Conservation (phyloP, 164 flowering plant species). For the Santalum album region DNA sequence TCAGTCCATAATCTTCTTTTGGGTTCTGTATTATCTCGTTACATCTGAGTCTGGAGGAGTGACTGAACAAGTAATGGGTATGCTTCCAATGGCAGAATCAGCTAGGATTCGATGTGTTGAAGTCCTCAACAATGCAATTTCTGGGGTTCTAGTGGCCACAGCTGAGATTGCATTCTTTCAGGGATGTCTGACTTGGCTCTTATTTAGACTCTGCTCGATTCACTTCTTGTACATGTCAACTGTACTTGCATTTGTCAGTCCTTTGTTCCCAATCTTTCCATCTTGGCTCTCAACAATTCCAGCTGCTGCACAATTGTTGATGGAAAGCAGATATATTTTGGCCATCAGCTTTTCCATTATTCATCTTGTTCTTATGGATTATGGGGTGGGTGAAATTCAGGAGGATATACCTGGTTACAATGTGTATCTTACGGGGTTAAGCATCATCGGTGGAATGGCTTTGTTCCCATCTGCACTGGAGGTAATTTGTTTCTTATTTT, state of each 20-base stretch:
- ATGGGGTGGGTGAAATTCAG: conserved; percentile 72
- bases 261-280: conserved; percentile 79
- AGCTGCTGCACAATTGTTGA: conserved; percentile 54
- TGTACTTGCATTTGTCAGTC: conserved; percentile 67
- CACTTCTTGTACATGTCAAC: conserved; percentile 90
- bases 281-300: conserved; percentile 74
- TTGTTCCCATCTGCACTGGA: conserved; percentile 87
- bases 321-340: conserved; percentile 61
- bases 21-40: conserved; percentile 80
- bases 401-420: conserved; percentile 79
- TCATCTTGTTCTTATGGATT: conserved; percentile 74
- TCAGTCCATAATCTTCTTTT: conserved; percentile 76
- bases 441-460: conserved; percentile 96
- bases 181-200: conserved; percentile 92
- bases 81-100: conserved; percentile 63
- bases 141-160: conserved; percentile 81
- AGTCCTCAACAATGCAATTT: conserved; percentile 81
- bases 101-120: conserved; percentile 63
- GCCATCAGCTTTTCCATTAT: conserved; percentile 50
- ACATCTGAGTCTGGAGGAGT: conserved; percentile 96
- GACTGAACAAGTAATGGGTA: conserved; percentile 69
- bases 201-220: conserved; percentile 68
- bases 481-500: conserved; percentile 30
- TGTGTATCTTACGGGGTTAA: conserved; percentile 84
- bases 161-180: conserved; percentile 81